Percentiles rank a stretch among this genome's conserved stretches.
Evolutionary conservation across 2,329 filamentous ascomycete species (phyloP).

Genomic region (Fusarium pseudoanthophilum): DNA sequence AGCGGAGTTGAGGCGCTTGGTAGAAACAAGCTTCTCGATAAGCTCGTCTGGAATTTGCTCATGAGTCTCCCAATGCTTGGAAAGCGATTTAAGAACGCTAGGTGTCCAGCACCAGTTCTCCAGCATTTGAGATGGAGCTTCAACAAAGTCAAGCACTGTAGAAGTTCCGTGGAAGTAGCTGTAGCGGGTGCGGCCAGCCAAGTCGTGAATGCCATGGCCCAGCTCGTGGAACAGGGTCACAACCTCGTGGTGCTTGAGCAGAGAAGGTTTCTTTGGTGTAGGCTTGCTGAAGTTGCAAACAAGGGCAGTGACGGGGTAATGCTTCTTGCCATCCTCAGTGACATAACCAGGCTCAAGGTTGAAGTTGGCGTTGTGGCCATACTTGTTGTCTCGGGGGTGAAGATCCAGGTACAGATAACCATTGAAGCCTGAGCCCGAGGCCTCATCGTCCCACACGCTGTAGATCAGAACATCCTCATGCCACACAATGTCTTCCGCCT

Average conservation of each 20-base stretch:
- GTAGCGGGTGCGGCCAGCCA: slow-evolving; percentile 71
- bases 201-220: slow-evolving; percentile 76
- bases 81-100: slow-evolving; percentile 72
- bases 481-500: slow-evolving; percentile 79
- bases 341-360: slow-evolving; percentile 79
- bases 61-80: slow-evolving; percentile 76
- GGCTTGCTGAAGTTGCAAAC: slow-evolving; percentile 91
- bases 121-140: slow-evolving; percentile 78
- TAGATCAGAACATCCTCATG: slow-evolving; percentile 86
- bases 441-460: slow-evolving; percentile 82
- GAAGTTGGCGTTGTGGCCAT: slow-evolving; percentile 88
- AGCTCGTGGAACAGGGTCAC: slow-evolving; percentile 85
- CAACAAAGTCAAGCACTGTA: slow-evolving; percentile 75
- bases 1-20: slow-evolving; percentile 84
- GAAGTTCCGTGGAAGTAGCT: slow-evolving; percentile 75
- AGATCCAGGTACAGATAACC: slow-evolving; percentile 87
- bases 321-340: slow-evolving; percentile 72
- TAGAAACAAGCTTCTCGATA: slow-evolving; percentile 77
- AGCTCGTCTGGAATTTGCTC: slow-evolving; percentile 79
- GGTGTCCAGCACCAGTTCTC: slow-evolving; percentile 82
- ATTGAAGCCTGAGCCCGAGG: slow-evolving; percentile 76
- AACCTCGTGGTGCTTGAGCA: slow-evolving; percentile 85
- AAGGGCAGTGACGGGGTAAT: slow-evolving; percentile 81
- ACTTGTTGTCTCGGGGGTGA: slow-evolving; percentile 83
- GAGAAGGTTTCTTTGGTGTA: slow-evolving; percentile 77